Base-by-base conservation (phyloP, 2,329 filamentous ascomycete species). In the Cadophora malorum region DNA sequence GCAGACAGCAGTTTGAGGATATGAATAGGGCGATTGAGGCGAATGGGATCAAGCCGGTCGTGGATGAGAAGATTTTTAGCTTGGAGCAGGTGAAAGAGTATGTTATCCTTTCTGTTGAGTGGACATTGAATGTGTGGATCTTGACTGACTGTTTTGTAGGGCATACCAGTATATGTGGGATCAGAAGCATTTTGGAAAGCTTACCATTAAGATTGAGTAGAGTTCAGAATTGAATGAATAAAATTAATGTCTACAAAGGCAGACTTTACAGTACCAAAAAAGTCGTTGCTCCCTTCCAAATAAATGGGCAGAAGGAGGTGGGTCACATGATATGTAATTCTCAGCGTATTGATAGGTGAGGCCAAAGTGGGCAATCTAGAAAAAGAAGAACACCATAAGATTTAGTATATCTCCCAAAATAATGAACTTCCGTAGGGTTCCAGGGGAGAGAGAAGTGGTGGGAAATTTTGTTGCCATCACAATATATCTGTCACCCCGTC, bases 111-210 rank as follows among this genome's bases (percentile, higher is more conserved):
- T 61, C 59, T 23, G 53, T n/a, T 28, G 60, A 33, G 10, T 35
- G 23, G 9, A 21, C n/a, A 6, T 14, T 47, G 16, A n/a, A 1
- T 25, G 0, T 47, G 12, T 33, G 38, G 14, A 63, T 3, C 2
- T 45, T 19, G 12, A 14, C 62, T 41, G 41, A 64, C n/a, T 21
- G 2, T 31, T 19, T 47, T 25, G 35, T 53, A 83, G 64, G 62
- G 83, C 83, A 0, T 85, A 83, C 72, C 78, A 85, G 66, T 83
- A 85, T 67, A 81, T 83, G 80, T 84, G 79, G 80, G 81, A 79
- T 47, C 80, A 83, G 73, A 84, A 83, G 71, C 83, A 85, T 73
- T 80, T 85, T 70, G 83, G 83, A 50, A 85, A 85, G 74, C 70
- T 85, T 65, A 73, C 77, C 14, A 79, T 85, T 68, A 80, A 74